Base-by-base conservation (phyloP, 805 yeast species). In the Lipomyces yamanashiensis region DNA sequence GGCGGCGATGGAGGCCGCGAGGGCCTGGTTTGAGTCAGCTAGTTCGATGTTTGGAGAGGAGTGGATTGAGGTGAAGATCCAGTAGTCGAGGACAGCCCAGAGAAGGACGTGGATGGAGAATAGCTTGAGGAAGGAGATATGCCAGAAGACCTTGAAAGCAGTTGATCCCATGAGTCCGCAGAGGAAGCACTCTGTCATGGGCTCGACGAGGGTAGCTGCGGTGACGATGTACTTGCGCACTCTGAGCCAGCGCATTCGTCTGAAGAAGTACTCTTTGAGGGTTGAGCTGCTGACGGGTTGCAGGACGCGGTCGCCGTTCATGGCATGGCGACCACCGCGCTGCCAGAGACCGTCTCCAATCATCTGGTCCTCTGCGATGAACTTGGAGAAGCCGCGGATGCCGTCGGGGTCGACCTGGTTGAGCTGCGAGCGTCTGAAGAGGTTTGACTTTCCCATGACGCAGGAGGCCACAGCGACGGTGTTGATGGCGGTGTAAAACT, bases 281-380 rank as follows among this genome's bases (percentile, higher is more conserved):
- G 71, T 52, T n/a, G 79, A 70, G 7, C 67, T 71, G 0, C 77
- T 78, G 23, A 85, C 75, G 0, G 97, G 97, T 73, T 91, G 97
- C 3, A 89, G 76, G 1, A 86, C 96, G 53, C 85, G 82, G 73
- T 91, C 96, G 1, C 88, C 85, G 0, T 93, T 87, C 80, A 90
- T 79, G 0, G 88, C 92, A 0, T 96, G 89, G 68, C 92, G 78
- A 28, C 89, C 86, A 40, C 81, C 79, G 28, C 62, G 69, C 55
- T 85, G 85, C 96, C 96, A 91, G 17, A 91, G 73, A 0, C 91
- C 89, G 54, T 89, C 90, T 5, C 90, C 96, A 66, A 91, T 91
- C 96, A 90, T 89, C 74, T 91, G 91, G 74, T 91, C 97, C 73
- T 91, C 97, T 6, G 96, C 96, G 71, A 91, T 91, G 73, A 87